phyloP scores from a whole-genome alignment of 2,329 filamentous ascomycete genomes.

The Hymenoscyphus linearis region DNA sequence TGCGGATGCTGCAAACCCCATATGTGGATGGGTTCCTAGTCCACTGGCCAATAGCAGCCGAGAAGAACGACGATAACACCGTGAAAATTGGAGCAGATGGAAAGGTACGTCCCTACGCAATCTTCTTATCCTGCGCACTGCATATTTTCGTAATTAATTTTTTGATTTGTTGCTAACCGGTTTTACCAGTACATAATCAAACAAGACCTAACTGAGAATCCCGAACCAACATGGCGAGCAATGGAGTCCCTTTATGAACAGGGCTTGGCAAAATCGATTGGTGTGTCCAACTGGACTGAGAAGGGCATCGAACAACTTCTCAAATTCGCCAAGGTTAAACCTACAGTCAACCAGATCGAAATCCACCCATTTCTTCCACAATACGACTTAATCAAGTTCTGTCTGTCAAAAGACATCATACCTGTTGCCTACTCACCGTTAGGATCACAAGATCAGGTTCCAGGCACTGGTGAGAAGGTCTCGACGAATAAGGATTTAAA shows the following conservation, averaged over 20 bases:
- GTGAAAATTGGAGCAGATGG: slow-evolving; percentile 45
- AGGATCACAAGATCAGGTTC: slow-evolving; percentile 58
- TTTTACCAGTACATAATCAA: slow-evolving; percentile 51
- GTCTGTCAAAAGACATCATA: slow-evolving; percentile 62
- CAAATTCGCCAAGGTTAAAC: slow-evolving; percentile 41
- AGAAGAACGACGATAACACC: slow-evolving; percentile 70
- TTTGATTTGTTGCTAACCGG: not conserved
- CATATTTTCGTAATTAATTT: not conserved
- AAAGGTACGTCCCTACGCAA: slow-evolving; percentile 36
- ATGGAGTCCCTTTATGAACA: slow-evolving; percentile 62
- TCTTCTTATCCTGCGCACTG: not conserved
- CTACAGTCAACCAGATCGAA: slow-evolving; percentile 54
- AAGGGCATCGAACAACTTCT: slow-evolving; percentile 50
- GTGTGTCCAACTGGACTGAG: slow-evolving; percentile 55
- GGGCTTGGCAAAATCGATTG: slow-evolving; percentile 55
- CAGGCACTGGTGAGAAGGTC: slow-evolving; percentile 62
- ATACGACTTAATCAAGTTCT: slow-evolving; percentile 65
- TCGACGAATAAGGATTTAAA: slow-evolving; percentile 55
- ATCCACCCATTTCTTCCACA: slow-evolving; percentile 69
- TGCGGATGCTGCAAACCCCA: slow-evolving; percentile 67
- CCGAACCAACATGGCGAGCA: slow-evolving; percentile 63
- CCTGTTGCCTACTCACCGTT: slow-evolving; percentile 69
- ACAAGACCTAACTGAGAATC: slow-evolving; percentile 61
- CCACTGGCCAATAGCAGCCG: slow-evolving; percentile 76
- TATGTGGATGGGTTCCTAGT: slow-evolving; percentile 78